Evolutionary conservation across 2,329 filamentous ascomycete species (phyloP), one percentile per base, ranked within the genome.

Genomic region (Fusarium foetens): DNA sequence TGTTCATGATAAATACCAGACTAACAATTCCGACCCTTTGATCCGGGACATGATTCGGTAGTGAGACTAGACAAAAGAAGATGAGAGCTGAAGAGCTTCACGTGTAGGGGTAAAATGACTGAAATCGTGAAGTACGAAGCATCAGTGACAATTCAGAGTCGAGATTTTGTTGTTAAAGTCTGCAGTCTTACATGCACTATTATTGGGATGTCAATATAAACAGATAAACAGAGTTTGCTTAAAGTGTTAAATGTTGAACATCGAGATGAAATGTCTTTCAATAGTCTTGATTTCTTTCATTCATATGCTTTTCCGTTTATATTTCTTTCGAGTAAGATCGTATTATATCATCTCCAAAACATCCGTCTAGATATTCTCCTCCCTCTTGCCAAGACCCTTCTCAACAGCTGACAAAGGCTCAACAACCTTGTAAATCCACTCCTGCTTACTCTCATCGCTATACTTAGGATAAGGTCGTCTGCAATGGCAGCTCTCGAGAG

Each of bases 391-490:
- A 46, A 79, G 58, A n/a, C 74, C 57, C 46, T 72, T 61, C 68
- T 79, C 77, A 36, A 66, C 55, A 21, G 36, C 63, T 1, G 58
- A 68, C 14, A 79, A 55, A 43, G 75, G 73, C 46, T 78, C 75
- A 38, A 78, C 76, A 43, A 75, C 73, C 45, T 76, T 71, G 9
- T 71, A 42, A 58, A 81, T 80, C 80, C 80, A 81, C 6, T 73
- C 77, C 71, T 81, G 77, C 73, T 81, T 81, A 59, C 68, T 67
- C 52, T 63, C 75, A 43, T 81, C 79, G n/a, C 66, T 63, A 70
- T 84, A 90, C 70, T 81, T 79, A 2, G 88, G 88, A 70, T 88
- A 89, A 21, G 88, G 87, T 55, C 85, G 79, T 49, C 88, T 81
- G 77, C 86, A 89, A 75, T 89, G 84, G 57, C 82, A 82, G 75